Base-by-base conservation (phyloP, 176 grass and related monocot species). In the Leersia perrieri region DNA sequence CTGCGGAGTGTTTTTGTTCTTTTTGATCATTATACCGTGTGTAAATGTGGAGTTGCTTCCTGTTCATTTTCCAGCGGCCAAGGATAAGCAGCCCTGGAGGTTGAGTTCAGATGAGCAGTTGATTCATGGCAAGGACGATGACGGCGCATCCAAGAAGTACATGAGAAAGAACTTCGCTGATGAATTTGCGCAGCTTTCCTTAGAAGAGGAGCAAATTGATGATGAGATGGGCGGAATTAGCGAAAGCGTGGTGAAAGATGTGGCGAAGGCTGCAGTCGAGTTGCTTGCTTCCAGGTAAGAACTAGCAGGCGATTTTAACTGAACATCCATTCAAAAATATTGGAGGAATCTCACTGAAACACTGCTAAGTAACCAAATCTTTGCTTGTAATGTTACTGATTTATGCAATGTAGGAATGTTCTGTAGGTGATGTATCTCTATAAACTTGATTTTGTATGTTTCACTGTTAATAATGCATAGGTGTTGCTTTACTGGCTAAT, bases 281-380 rank as follows among this genome's bases (percentile, higher is more conserved):
- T 88, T 97, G 74, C 94, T 97, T 84, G 87, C 94, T 53, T 25
- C 26, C 41, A 97, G 91, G 94, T 92, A 38, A 60, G 65, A 15
- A 23, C 62, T 69, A 62, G 32, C 45, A 60, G 0, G 42, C 51
- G 70, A 64, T 57, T 34, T 9, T 71, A 61, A 25, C 31, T 27
- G 8, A 76, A 57, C 84, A 18, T 60, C 16, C 78, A 44, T 29
- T 6, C 84, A 70, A 22, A 57, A 45, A 63, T 64, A 60, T 67
- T 67, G 8, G 20, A 55, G n/a, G 16, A n/a, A 65, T 70, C 7
- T 38, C 34, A 3, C 2, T 13, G 11, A 66, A 79, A 76, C 25
- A 47, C 20, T 85, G 60, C 53, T 73, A n/a, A 5, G 28, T 23
- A 72, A 80, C 13, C 27, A 47, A 73, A n/a, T 2, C 66, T 14